Conservation (phyloP, 257 asterid genomes). For the Solanum chilense region DNA sequence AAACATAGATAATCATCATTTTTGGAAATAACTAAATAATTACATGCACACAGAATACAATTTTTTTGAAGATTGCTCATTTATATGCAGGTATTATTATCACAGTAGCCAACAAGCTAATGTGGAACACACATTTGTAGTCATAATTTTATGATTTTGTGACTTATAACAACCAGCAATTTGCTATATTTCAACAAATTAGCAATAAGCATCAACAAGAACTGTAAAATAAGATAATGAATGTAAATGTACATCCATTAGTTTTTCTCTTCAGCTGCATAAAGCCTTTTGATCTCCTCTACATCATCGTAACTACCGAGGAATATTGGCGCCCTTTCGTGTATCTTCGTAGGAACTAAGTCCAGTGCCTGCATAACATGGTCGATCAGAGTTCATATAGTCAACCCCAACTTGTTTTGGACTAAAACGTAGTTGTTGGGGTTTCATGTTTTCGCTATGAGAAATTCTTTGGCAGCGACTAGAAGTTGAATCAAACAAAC, state of each 20-base stretch:
- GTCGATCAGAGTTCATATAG: background rate
- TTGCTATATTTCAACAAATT: background rate
- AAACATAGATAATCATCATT: background rate
- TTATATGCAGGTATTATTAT: background rate
- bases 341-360: constrained; percentile 68
- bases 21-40: background rate
- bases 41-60: background rate
- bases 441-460: background rate
- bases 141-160: background rate
- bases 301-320: constrained; percentile 91
- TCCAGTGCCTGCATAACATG: constrained; percentile 58
- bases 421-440: background rate
- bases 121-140: background rate
- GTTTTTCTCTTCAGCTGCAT: constrained; percentile 53
- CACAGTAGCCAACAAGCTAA: background rate
- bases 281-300: constrained; percentile 83
- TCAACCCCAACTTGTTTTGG: background rate
- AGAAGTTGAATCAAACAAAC: background rate
- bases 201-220: background rate
- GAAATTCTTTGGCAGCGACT: background rate
- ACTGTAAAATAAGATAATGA: background rate
- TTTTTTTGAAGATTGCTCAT: background rate
- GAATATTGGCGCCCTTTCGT: constrained; percentile 88
- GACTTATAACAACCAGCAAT: background rate
- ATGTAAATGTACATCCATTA: constrained; percentile 4